Conservation (phyloP, 2,329 filamentous ascomycete species). For the Colletotrichum abscissum region DNA sequence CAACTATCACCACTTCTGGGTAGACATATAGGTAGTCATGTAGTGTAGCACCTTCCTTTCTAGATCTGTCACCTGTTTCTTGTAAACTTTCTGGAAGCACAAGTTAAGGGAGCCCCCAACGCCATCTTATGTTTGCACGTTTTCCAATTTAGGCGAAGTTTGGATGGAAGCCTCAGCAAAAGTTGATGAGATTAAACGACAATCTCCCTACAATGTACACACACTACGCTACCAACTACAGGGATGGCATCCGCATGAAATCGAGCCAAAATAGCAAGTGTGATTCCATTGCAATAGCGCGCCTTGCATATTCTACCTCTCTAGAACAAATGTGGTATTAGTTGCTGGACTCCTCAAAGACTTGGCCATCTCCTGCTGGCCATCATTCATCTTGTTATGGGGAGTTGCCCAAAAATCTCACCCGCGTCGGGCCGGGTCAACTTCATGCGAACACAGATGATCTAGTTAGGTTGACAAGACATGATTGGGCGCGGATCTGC, state of each 20-base stretch:
- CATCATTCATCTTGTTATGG: not conserved
- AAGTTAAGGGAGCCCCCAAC: not conserved
- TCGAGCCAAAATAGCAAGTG: not conserved
- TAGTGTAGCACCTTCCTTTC: not conserved
- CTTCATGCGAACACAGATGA: constrained; percentile 9
- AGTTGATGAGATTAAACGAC: not conserved
- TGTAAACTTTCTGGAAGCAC: not conserved
- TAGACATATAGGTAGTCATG: too few relatives aligned
- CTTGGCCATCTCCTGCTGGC: not conserved
- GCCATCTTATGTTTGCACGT: not conserved
- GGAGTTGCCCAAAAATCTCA: not conserved
- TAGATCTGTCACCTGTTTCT: not conserved
- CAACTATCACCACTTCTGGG: not conserved
- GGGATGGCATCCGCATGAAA: not conserved
- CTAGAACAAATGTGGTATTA: too few relatives aligned
- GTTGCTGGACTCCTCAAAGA: not conserved
- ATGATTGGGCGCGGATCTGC: constrained; percentile 17
- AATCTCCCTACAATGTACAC: not conserved
- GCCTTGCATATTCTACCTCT: too few relatives aligned
- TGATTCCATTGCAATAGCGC: not conserved
- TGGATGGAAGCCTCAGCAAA: not conserved
- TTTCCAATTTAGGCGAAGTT: not conserved
- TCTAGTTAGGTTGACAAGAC: not conserved
- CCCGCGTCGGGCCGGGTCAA: constrained; percentile 28
- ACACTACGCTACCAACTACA: not conserved